Base-by-base conservation (phyloP, 345 rosid species). In the Arabidopsis arenosa region DNA sequence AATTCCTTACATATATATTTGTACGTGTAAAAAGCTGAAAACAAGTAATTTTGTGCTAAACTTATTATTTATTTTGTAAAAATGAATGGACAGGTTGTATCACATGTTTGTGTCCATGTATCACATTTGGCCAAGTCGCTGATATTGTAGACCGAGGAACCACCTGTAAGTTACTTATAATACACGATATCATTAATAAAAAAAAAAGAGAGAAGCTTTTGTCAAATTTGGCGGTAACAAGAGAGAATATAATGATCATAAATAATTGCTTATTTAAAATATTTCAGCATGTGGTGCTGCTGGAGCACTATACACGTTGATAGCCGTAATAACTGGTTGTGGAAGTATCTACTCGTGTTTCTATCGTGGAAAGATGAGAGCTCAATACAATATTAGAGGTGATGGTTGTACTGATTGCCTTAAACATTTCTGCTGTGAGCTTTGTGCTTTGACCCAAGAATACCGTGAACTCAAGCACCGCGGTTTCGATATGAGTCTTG, bases 111-210 rank as follows among this genome's bases (percentile, higher is more conserved):
- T 87, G 90, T 60, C 92, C 92, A 30, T 86, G 95, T 63, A 43
- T 83, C 23, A 80, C 89, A 0, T 86, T 87, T 63, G 95, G 92
- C n/a, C 83, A 78, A 68, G 79, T 87, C 2, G 84, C 95, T 6
- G 87, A 89, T 65, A 84, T 87, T 40, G 75, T 82, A 7, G 87
- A 87, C 26, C 69, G 49, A 43, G 95, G 92, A 66, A 14, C 81
- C 14, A 83, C 87, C 13, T 21, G 92, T 88, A 81, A 71, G 77
- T 69, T 44, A 33, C 48, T 40, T 35, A 21, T 9, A 47, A 47
- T 4, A 36, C 5, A 49, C 14, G 2, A 4, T 4, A 15, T 33
- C 9, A 52, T 10, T n/a, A 58, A 28, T 18, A 58, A 17, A 23
- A 23, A 23, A 23, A 23, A 18, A 18, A 18, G 21, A 18, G 21